Evolutionary conservation across 441 rosid species (phyloP), one percentile per base, ranked within the genome.

Genomic region (Syzygium syzygioides): DNA sequence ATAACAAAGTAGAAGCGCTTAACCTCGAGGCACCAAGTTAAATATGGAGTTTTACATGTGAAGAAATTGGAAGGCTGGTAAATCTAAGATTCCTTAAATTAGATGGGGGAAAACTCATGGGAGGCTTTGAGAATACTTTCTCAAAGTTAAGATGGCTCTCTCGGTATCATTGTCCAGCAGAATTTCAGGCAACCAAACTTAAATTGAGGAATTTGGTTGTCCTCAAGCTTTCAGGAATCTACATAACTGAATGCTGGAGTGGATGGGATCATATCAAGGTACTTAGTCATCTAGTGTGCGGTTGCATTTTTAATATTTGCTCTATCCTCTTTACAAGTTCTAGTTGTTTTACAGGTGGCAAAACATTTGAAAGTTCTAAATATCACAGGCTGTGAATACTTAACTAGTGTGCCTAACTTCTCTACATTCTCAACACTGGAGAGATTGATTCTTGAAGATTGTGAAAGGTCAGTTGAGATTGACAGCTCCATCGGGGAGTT

Each of bases 391-490:
- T 52, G 55, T 48, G 45, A 13, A 48, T 50, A 62, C 34, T 83
- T 88, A 85, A 60, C 45, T 7, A 52, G 28, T 60, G 23, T 79
- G 25, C 89, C 89, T 13, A 30, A 84, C 62, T 59, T 88, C 34
- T 88, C 89, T 37, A 32, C 53, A 55, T 85, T 45, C 60, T 55
- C 34, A 23, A 14, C 32, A 2, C 48, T 62, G 7, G 87, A 84
- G 87, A 83, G 53, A 59, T 85, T 88, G 62, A 52, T 88, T 85
- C 86, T 88, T 60, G 60, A 52, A 88, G 80, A 52, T 83, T 88
- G 89, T 23, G 26, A 50, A 60, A 55, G 79, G 20, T 54, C 85
- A 23, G 66, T 64, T 19, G 79, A 88, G 55, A 37, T 88, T n/a
- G 83, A 66, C 64, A 10, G 18, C 53, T 66, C 87, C 55, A 52